Percentiles rank a stretch among this genome's conserved stretches.
Conservation (phyloP, 306 rosid species). For the Inga oerstediana region DNA sequence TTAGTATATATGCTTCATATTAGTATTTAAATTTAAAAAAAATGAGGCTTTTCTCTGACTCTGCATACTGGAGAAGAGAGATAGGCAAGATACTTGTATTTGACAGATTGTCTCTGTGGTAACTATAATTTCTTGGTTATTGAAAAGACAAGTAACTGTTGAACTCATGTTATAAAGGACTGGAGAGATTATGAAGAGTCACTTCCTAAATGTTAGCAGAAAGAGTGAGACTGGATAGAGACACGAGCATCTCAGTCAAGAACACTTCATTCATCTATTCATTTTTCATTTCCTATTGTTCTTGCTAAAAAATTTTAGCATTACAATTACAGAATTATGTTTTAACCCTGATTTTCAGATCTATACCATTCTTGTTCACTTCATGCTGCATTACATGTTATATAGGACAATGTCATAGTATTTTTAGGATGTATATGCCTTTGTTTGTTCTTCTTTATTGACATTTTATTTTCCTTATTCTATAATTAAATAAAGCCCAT, state of each 20-base stretch:
- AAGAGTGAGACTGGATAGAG: not conserved
- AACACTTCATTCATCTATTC: not conserved
- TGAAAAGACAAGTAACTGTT: too few relatives aligned
- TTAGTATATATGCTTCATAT: too few relatives aligned
- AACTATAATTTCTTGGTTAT: too few relatives aligned
- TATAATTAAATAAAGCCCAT: conserved; percentile 9
- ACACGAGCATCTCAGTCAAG: not conserved
- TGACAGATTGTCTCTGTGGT: not conserved
- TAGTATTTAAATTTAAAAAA: not conserved
- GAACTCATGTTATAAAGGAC: not conserved
- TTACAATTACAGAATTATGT: not conserved
- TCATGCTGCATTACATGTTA: not conserved
- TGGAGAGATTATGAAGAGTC: not conserved
- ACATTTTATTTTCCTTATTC: conserved; percentile 21
- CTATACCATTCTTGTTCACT: not conserved
- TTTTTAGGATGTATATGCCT: not conserved
- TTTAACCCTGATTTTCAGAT: not conserved
- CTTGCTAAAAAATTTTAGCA: not conserved
- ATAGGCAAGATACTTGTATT: not conserved
- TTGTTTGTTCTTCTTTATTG: not conserved
- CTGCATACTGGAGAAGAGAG: not conserved
- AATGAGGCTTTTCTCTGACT: not conserved
- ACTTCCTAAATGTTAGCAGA: not conserved
- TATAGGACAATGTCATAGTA: not conserved
- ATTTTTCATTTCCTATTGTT: not conserved